Conservation (phyloP, 2,329 filamentous ascomycete species). For the Cordyceps militaris region DNA sequence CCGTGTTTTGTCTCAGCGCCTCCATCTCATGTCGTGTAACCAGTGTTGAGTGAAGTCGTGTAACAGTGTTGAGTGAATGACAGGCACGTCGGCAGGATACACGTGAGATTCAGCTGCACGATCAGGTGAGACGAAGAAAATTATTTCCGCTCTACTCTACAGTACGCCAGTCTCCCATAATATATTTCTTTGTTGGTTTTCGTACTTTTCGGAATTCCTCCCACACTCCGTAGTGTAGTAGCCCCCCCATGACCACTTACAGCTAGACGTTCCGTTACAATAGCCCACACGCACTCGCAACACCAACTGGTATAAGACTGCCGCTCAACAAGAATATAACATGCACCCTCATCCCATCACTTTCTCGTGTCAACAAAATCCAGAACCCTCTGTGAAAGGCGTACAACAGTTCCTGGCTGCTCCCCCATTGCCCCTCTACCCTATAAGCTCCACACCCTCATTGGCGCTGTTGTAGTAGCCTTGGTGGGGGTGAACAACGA, state of each 20-base stretch:
- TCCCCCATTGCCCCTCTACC: neutral
- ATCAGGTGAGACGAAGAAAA: neutral
- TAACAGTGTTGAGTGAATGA: neutral
- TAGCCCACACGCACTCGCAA: too few species aligned
- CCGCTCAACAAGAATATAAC: too few species aligned
- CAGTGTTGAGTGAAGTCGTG: neutral
- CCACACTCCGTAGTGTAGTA: too few species aligned
- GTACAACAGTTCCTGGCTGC: neutral
- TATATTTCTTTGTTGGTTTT: too few species aligned
- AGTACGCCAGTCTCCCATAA: too few species aligned
- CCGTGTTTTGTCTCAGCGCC: neutral
- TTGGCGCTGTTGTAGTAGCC: conserved; percentile 9
- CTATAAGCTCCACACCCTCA: conserved; percentile 3
- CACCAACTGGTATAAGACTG: too few species aligned
- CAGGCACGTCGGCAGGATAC: neutral
- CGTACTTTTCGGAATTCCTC: too few species aligned
- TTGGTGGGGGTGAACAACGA: conserved; percentile 8
- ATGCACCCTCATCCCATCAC: too few species aligned
- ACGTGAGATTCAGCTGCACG: neutral
- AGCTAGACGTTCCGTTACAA: too few species aligned
- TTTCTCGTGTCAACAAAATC: too few species aligned
- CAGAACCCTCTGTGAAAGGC: neutral
- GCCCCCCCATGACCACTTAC: too few species aligned
- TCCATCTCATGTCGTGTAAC: neutral
- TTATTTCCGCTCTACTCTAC: too few species aligned